These are phyloP conservation scores for Plasmodium adleri DNA, from an alignment of 169 alveolate genomes.

Conservation along the genomic window DNA sequence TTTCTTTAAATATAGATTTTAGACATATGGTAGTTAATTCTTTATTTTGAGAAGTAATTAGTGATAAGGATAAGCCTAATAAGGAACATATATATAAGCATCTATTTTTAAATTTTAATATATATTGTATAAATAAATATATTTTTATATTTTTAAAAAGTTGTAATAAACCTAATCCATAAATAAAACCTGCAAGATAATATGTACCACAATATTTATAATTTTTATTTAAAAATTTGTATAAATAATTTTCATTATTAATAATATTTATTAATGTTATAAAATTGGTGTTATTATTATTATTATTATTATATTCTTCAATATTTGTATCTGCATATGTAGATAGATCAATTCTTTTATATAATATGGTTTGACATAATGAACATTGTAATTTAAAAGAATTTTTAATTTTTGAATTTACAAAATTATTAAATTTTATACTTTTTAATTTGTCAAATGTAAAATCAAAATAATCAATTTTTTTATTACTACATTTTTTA, in stretches of 20 bases:
- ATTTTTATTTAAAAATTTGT: constrained; percentile 66
- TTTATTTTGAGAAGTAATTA: constrained; percentile 46
- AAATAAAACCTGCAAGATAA: constrained; percentile 63
- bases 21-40: constrained; percentile 38
- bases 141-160: constrained; percentile 56
- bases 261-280: constrained; percentile 25
- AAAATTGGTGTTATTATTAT: too few species aligned
- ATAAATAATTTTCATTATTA: constrained; percentile 61
- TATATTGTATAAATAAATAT: constrained; percentile 53
- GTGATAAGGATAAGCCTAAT: constrained; percentile 48
- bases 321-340: not conserved
- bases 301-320: constrained; percentile 4
- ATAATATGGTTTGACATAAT: constrained; percentile 64
- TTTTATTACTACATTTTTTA: constrained; percentile 1
- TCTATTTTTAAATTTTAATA: constrained; percentile 73
- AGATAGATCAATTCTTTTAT: constrained; percentile 27
- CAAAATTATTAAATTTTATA: constrained; percentile 46
- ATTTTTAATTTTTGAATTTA: constrained; percentile 51
- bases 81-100: constrained; percentile 65
- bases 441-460: constrained; percentile 49
- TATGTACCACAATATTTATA: constrained; percentile 68
- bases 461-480: constrained; percentile 67
- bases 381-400: constrained; percentile 66
- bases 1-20: constrained; percentile 38
- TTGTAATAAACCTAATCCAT: constrained; percentile 72